These are phyloP conservation scores for Canariomyces notabilis DNA, from an alignment of 2,329 filamentous ascomycete genomes.

Conservation along the genomic window DNA sequence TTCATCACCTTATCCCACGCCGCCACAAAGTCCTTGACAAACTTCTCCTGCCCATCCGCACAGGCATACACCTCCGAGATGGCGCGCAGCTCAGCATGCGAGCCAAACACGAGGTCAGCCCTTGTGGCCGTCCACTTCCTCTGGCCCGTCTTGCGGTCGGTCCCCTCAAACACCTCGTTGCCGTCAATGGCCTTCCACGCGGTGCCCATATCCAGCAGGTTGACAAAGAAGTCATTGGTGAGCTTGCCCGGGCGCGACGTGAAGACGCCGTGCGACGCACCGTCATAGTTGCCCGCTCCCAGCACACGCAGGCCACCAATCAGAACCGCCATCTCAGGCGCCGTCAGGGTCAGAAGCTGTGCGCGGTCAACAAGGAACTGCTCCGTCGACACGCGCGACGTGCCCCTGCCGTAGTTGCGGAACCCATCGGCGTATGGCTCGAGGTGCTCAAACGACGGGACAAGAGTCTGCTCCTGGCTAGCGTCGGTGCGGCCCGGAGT, in stretches of 20 bases:
- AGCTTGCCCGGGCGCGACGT: slow-evolving; percentile 63
- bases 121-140: slow-evolving; percentile 69
- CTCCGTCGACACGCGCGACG: slow-evolving; percentile 57
- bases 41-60: slow-evolving; percentile 55
- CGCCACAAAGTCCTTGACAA: slow-evolving; percentile 66
- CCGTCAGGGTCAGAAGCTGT: slow-evolving; percentile 63
- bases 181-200: slow-evolving; percentile 55
- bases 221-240: slow-evolving; percentile 79
- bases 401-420: slow-evolving; percentile 69
- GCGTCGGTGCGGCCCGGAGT: slow-evolving; percentile 68
- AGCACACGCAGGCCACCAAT: slow-evolving; percentile 68
- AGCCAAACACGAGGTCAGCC: slow-evolving; percentile 65
- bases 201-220: slow-evolving; percentile 64
- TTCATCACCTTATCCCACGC: slow-evolving; percentile 75
- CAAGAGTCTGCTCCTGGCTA: slow-evolving; percentile 66
- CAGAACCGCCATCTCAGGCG: slow-evolving; percentile 66
- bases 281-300: slow-evolving; percentile 62
- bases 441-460: slow-evolving; percentile 57
- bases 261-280: slow-evolving; percentile 61
- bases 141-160: slow-evolving; percentile 60
- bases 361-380: slow-evolving; percentile 68
- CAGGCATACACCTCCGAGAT: slow-evolving; percentile 65
- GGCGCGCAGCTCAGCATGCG: slow-evolving; percentile 67
- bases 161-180: slow-evolving; percentile 57
- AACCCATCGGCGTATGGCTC: slow-evolving; percentile 70